These are phyloP conservation scores for Vitis amurensis DNA, from an alignment of 164 flowering plant species.

Conservation along the genomic window DNA sequence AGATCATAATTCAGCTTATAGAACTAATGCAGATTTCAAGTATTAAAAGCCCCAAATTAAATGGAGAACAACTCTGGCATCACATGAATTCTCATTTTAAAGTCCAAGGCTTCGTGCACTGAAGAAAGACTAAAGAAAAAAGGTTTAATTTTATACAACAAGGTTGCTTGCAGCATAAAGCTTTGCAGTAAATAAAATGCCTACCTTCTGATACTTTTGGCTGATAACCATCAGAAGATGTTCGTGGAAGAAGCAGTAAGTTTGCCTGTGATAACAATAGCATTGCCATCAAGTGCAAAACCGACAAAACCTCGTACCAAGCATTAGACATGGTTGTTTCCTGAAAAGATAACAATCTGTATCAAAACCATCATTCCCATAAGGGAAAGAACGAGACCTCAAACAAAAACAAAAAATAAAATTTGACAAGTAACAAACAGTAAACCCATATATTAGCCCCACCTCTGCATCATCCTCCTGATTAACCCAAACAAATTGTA, in stretches of 20 bases:
- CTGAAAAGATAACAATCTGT: slow-evolving; percentile 40
- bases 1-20: too few species aligned
- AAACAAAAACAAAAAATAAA: slow-evolving; percentile 1
- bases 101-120: neutral
- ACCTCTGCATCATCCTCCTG: slow-evolving; percentile 91
- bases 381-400: neutral
- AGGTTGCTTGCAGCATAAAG: neutral
- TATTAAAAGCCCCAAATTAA: neutral
- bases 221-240: slow-evolving; percentile 79
- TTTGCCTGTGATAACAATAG: slow-evolving; percentile 84
- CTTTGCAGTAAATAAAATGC: slow-evolving; percentile 4
- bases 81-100: neutral
- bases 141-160: neutral
- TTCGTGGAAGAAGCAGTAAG: slow-evolving; percentile 80
- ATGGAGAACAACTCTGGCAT: neutral
- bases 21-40: neutral
- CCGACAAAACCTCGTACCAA: slow-evolving; percentile 94
- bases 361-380: slow-evolving; percentile 12
- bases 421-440: neutral
- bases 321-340: slow-evolving; percentile 83
- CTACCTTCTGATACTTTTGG: slow-evolving; percentile 92
- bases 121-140: neutral
- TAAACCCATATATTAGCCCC: neutral
- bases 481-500: slow-evolving; percentile 88
- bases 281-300: slow-evolving; percentile 91